Conservation (phyloP, 148 eudicot genomes). For the Cornus suecica region DNA sequence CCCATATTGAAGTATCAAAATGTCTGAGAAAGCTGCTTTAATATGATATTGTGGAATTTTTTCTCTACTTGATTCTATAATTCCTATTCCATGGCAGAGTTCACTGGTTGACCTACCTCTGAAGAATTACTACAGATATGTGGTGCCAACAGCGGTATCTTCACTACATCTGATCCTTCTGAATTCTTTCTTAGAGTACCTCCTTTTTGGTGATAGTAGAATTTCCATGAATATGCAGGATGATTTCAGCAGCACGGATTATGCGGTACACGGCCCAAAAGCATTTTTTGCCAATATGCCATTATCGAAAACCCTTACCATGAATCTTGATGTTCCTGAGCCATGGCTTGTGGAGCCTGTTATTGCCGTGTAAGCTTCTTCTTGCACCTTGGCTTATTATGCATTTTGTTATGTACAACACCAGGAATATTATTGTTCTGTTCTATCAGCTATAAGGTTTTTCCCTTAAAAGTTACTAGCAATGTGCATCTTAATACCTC, state of each 20-base stretch:
- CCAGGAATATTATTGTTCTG: not conserved
- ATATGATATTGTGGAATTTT: not conserved
- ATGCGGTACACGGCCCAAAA: slow-evolving; percentile 80
- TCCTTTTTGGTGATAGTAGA: slow-evolving; percentile 12
- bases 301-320: slow-evolving; percentile 86
- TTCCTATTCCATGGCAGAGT: slow-evolving; percentile 60
- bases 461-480: no score
- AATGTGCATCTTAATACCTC: not conserved
- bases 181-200: slow-evolving; percentile 1
- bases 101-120: slow-evolving; percentile 94
- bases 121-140: slow-evolving; percentile 97
- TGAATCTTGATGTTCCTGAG: slow-evolving; percentile 99
- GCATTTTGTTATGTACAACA: not conserved
- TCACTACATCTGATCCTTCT: slow-evolving; percentile 5
- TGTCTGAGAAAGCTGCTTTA: not conserved
- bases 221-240: slow-evolving; percentile 52
- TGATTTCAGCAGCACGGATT: slow-evolving; percentile 83
- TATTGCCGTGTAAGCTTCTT: slow-evolving; percentile 73
- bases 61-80: not conserved
- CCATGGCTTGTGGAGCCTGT: slow-evolving; percentile 99
- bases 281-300: slow-evolving; percentile 99
- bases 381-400: not conserved
- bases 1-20: not conserved
- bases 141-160: slow-evolving; percentile 77
- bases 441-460: no score